These are phyloP conservation scores for Rosa rugosa DNA, from an alignment of 306 rosid genomes.

Conservation along the genomic window DNA sequence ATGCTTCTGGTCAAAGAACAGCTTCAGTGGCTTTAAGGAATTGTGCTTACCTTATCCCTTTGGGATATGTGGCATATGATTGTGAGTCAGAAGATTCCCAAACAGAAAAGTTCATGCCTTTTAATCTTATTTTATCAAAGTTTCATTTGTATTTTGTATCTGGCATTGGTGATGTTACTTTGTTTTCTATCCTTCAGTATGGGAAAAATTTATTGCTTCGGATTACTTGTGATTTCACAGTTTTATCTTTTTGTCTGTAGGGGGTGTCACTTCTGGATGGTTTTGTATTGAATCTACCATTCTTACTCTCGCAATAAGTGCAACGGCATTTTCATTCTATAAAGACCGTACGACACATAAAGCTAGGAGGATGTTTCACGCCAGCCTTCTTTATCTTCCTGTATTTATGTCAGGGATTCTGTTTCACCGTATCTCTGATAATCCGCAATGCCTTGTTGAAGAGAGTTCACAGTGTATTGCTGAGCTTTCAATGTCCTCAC, in stretches of 20 bases:
- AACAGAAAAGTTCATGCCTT: not conserved
- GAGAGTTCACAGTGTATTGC: conserved; percentile 26
- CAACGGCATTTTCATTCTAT: conserved; percentile 75
- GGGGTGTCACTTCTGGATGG: conserved; percentile 91
- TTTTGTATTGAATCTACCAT: conserved; percentile 79
- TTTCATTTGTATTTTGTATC: not conserved
- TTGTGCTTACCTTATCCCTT: conserved; percentile 77
- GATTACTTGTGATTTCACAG: not conserved
- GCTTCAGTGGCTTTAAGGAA: conserved; percentile 87
- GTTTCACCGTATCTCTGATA: conserved; percentile 63
- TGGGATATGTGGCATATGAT: conserved; percentile 92
- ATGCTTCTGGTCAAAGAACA: conserved; percentile 77
- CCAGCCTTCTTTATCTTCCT: conserved; percentile 93
- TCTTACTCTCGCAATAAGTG: conserved; percentile 81
- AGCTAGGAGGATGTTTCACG: conserved; percentile 88
- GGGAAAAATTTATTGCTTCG: not conserved
- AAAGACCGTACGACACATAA: conserved; percentile 66
- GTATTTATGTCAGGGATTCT: conserved; percentile 89
- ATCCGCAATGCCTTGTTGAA: conserved; percentile 38
- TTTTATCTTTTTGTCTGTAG: conserved; percentile 46
- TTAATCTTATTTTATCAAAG: not conserved
- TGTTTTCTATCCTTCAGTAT: not conserved
- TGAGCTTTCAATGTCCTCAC: conserved; percentile 27
- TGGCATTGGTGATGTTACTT: not conserved
- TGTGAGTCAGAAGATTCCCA: conserved; percentile 61